Percentiles rank a stretch among this genome's conserved stretches.
These are phyloP conservation scores for Calonectria hongkongensis DNA, from an alignment of 2,329 filamentous ascomycete species.

Conservation along the genomic window DNA sequence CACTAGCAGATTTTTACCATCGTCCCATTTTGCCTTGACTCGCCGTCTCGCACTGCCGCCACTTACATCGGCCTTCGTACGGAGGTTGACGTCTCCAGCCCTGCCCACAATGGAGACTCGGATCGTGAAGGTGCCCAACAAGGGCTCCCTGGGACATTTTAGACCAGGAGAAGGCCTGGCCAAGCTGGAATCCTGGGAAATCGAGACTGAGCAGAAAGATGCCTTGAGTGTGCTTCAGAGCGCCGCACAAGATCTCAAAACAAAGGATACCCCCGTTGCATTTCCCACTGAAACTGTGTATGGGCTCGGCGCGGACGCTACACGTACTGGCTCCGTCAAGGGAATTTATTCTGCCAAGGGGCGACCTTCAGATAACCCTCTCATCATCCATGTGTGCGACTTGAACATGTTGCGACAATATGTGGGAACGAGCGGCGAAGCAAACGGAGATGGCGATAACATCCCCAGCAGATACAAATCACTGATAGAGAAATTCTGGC, in stretches of 20 bases:
- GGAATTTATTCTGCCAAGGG: constrained; percentile 97
- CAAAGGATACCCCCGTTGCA: constrained; percentile 85
- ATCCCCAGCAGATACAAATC: constrained; percentile 86
- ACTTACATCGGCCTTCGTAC: constrained; percentile 54
- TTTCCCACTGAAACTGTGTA: constrained; percentile 99
- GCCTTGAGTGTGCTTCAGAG: constrained; percentile 70
- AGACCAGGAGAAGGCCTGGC: constrained; percentile 52
- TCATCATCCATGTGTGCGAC: constrained; percentile 94
- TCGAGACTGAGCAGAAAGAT: constrained; percentile 56
- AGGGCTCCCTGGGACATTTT: constrained; percentile 61
- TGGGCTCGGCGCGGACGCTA: constrained; percentile 96
- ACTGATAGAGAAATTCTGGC: constrained; percentile 91
- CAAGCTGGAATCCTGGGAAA: constrained; percentile 66
- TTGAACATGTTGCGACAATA: constrained; percentile 83
- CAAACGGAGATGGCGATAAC: constrained; percentile 56
- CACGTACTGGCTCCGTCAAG: constrained; percentile 85
- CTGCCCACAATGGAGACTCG: constrained; percentile 62
- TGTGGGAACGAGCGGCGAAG: constrained; percentile 63
- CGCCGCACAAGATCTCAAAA: constrained; percentile 80
- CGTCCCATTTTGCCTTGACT: constrained; percentile 27
- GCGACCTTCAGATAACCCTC: constrained; percentile 92
- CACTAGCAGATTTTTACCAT: constrained; percentile 10
- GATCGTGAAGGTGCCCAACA: constrained; percentile 60
- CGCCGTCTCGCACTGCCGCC: constrained; percentile 39
- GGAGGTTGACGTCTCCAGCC: constrained; percentile 40